Evolutionary conservation across 371 early-diverging fungal genomes (phyloP), one percentile per base, ranked within the genome.

Genomic region (Zopfochytrium polystomum): DNA sequence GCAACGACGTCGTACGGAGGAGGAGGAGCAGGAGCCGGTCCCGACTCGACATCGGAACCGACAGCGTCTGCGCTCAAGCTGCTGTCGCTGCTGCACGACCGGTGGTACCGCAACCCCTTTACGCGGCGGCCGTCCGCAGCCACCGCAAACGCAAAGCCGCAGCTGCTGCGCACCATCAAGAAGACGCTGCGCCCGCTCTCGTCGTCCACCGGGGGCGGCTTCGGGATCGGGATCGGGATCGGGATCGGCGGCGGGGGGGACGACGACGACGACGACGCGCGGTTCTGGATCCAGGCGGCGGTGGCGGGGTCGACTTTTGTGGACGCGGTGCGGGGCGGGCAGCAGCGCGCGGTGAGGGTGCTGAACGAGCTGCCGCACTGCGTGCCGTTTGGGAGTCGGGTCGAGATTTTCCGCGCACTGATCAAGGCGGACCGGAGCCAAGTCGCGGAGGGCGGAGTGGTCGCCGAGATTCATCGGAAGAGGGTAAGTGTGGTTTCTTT

Each of bases 271-370:
- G 46, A 46, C 3, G 56, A 58, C 13, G 51, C 29, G 30, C 26
- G 25, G 30, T 55, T 18, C 30, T 63, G 60, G 67, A 57, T 67
- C 26, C 33, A 60, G 20, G 49, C 52, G 44, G 63, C 55, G 57
- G 58, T 55, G 23, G 5, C n/a, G 26, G 35, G 57, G 5, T 22
- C 47, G 26, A 67, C 45, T 25, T 72, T 78, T 50, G 58, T 77
- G 9, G 65, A 65, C 49, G 75, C 60, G 43, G 62, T 74, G 30
- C 73, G 62, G 50, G 75, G 78, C 45, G 77, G 79, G 18, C 85
- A 87, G 56, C 71, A 71, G 7, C n/a, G 64, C 22, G 65, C 70
- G 1, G 1, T 66, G 29, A 22, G 29, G 3, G 50, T 74, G 3
- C 44, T 74, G 20, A 53, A 60, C 5, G 44, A 43, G 15, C 45